Evolutionary conservation across 495 filamentous ascomycete genomes (phyloP), one percentile per base, ranked within the genome.

Genomic region (Podospora anserina): DNA sequence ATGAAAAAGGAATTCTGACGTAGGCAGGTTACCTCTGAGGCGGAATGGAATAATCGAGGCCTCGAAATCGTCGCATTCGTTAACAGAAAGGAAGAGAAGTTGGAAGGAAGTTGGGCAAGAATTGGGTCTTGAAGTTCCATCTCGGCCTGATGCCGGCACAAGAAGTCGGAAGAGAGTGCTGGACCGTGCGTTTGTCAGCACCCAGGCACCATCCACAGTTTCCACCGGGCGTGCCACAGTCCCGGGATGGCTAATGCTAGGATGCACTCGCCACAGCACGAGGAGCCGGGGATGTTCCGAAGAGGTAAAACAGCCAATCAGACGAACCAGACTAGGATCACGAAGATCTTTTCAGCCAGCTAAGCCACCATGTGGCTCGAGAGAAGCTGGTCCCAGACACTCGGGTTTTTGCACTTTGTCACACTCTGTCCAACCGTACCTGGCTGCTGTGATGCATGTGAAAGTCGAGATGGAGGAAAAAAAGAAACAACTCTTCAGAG

Each of bases 151-250:
- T 68, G 27, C 62, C 65, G 61, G 34, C 63, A 66, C 1, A 20
- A 20, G 68, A 69, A 59, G 68, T 73, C 19, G 56, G 64, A 73
- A 69, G 64, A 72, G 68, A 59, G 66, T 65, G 60, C 61, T 69
- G 71, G 71, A 63, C 68, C 68, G 68, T 68, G 71, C 71, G 9
- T 63, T 63, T 55, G 28, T 30, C 26, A 19, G n/a, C 16, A 39
- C 30, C 54, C 18, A 16, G 15, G n/a, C 16, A 39, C 30, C 54
- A 64, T 26, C 27, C 23, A 30, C 27, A 61, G 16, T 39, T 19
- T 16, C 57, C 65, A 56, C 23, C 20, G 0, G n/a, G n/a, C 13
- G 19, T 49, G 58, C 66, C 66, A 63, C 58, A 63, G 55, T 58
- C 23, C 11, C 55, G 23, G 39, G 39, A 49, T 16, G 39, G 39